Conservation (phyloP, 2,329 filamentous ascomycete species). For the Nothophaeocryptopus gaeumannii region DNA sequence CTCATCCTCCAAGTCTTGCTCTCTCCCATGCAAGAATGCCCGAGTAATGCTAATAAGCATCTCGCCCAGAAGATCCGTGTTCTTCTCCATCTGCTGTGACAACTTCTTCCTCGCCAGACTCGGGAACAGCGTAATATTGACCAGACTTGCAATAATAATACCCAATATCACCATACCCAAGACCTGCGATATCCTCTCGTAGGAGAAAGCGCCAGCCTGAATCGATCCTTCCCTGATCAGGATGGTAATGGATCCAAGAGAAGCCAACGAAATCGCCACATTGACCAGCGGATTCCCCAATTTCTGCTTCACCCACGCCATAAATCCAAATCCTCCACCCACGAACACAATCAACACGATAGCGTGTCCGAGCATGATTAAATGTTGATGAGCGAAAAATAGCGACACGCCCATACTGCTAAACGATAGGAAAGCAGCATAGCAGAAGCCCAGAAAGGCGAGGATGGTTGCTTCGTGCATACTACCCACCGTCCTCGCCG, state of each 20-base stretch:
- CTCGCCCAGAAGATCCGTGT: constrained; percentile 72
- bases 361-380: constrained; percentile 70
- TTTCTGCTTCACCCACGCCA: constrained; percentile 52
- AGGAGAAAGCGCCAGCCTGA: constrained; percentile 75
- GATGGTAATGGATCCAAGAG: constrained; percentile 83
- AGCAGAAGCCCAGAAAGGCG: constrained; percentile 73
- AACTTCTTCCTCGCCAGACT: constrained; percentile 72
- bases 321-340: constrained; percentile 79
- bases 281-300: constrained; percentile 42
- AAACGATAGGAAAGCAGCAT: constrained; percentile 71
- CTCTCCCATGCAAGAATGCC: constrained; percentile 78
- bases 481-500: constrained; percentile 77
- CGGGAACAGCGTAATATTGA: constrained; percentile 76
- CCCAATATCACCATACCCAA: constrained; percentile 82
- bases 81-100: constrained; percentile 68
- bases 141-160: constrained; percentile 66
- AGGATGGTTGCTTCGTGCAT: constrained; percentile 84
- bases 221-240: constrained; percentile 89
- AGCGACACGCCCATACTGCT: constrained; percentile 87
- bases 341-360: constrained; percentile 80
- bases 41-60: constrained; percentile 79
- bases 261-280: constrained; percentile 74
- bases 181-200: constrained; percentile 76
- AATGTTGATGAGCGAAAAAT: constrained; percentile 66
- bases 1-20: constrained; percentile 68